Conservation (phyloP, 306 rosid genomes). For the Rubus idaeus region DNA sequence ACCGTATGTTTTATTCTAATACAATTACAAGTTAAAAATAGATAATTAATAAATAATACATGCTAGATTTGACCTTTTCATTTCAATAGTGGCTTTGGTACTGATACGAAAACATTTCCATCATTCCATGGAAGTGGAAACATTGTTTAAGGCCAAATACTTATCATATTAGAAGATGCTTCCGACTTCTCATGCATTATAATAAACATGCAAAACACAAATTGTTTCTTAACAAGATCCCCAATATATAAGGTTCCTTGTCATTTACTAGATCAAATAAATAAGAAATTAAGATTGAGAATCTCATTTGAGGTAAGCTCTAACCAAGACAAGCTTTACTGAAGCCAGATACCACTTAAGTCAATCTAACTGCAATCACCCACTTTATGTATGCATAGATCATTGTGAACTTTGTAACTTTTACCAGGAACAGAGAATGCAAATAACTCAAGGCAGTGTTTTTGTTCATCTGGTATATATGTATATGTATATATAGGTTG, state of each 20-base stretch:
- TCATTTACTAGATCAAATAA: neutral
- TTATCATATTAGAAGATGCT: neutral
- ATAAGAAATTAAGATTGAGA: neutral
- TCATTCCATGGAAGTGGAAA: neutral
- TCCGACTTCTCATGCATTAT: neutral
- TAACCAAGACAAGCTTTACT: neutral
- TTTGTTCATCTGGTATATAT: slow-evolving; percentile 25
- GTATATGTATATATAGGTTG: slow-evolving; percentile 40
- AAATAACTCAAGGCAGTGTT: slow-evolving; percentile 35
- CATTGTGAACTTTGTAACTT: slow-evolving; percentile 1
- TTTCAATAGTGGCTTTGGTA: neutral
- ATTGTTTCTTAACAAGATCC: neutral
- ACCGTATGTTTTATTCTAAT: neutral
- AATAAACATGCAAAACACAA: neutral
- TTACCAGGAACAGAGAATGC: neutral
- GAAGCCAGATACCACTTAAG: neutral
- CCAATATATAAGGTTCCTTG: neutral
- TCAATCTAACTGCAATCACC: neutral
- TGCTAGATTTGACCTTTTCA: neutral
- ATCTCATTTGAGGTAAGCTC: neutral
- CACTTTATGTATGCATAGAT: neutral
- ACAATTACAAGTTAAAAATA: neutral
- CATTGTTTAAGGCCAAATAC: neutral
- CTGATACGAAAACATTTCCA: neutral
- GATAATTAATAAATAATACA: neutral